Evolutionary conservation across 2,329 filamentous ascomycete genomes (phyloP), one percentile per base, ranked within the genome.

Genomic region (Neurospora crassa): DNA sequence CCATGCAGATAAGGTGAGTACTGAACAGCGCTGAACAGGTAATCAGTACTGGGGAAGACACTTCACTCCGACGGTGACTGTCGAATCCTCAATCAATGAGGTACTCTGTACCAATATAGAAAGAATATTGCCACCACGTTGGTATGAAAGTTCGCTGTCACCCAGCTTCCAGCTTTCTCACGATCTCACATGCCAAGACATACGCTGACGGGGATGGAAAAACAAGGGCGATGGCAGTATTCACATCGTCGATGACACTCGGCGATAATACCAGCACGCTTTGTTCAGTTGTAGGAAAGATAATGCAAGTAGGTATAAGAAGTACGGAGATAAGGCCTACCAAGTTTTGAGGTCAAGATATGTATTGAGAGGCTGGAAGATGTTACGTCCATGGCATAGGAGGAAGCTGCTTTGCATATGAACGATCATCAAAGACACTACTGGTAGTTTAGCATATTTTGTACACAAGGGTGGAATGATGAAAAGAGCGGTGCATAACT

Each of bases 331-430:
- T 29, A 16, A 0, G 45, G 0, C 7, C 1, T 16, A 16, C 12
- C 0, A 2, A 8, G 12, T 8, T 29, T 53, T 16, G 2, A 29
- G 20, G 45, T 29, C 12, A 24, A 29, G 6, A 0, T 1, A 24
- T 8, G 45, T 3, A 53, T 53, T 16, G 0, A 29, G 0, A 16
- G 0, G 6, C 20, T 0, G 45, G 0, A 53, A 24, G 5, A 29
- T 29, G 8, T 53, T 12, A 29, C 12, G 6, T 5, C 16, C 24
- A 29, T 53, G 20, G 12, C 20, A 53, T 1, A 16, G 20, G 0
- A 34, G 16, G 24, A 18, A 29, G 24, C 11, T n/a, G 24, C 2
- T 29, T 24, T 34, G 7, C 24, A 18, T 11, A 59, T 29, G 20
- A 59, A 34, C 24, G 7, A 34, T 11, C 14, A 63, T 18, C 7